Evolutionary conservation across 495 filamentous ascomycete species (phyloP), one percentile per base, ranked within the genome.

Genomic region (Penicillium soppii): DNA sequence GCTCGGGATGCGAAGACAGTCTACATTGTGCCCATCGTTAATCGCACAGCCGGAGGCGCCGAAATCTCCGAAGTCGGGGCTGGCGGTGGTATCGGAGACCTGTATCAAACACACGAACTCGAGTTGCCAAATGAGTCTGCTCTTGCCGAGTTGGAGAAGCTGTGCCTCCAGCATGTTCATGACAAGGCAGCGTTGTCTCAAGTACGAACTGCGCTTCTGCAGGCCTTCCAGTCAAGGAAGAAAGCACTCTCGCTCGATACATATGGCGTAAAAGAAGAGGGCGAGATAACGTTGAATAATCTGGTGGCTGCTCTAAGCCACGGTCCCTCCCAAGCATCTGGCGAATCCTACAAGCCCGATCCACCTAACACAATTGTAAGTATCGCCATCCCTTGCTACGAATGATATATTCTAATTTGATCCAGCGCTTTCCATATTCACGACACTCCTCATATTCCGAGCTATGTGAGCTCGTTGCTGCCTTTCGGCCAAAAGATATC

Each of bases 361-460:
- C 52, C 61, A 5, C 57, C 60, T 5, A 52, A 49, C 19, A 61
- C 49, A 15, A 66, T 70, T 32, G 61, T 67, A 44, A 50, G 61
- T 33, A 9, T 20, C 9, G 12, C n/a, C 17, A n/a, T 21, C 13
- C 0, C 8, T 43, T 25, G 17, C n/a, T 15, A 27, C 20, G 8
- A 22, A 12, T 17, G 4, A 10, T 26, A n/a, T 17, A 26, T 50
- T 45, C 60, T 62, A 32, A 47, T 21, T 4, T 1, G 12, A 2
- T 13, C 15, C 29, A 77, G 76, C 66, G 69, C 9, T 96, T 97
- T 52, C 89, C 91, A 4, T 97, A 92, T 60, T 92, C 92, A 0
- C 82, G 92, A 2, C 92, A 97, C 67, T 95, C 92, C 0, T 96
- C 90, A 0, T 90, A 92, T 43, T 69, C 71, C 0, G 92, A 97